Evolutionary conservation across 805 yeast genomes (phyloP).

Genomic region (Saccharomyces kudriavzevii): DNA sequence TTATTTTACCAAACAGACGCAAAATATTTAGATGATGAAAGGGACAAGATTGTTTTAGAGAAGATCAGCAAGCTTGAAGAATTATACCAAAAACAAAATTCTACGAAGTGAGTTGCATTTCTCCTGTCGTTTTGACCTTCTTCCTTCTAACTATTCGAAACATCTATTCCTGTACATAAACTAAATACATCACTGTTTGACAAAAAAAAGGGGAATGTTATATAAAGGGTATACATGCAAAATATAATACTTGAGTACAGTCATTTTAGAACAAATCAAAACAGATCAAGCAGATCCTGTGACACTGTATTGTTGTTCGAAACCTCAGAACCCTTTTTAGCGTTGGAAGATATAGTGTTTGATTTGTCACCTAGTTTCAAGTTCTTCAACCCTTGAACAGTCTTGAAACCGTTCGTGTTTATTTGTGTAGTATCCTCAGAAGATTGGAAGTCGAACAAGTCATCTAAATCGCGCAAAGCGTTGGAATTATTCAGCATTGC

Average conservation of each 20-base stretch:
- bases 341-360: not conserved
- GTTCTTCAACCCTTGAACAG: slow-evolving; percentile 4
- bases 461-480: slow-evolving; percentile 67
- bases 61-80: slow-evolving; percentile 39
- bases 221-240: not conserved
- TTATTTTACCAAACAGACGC: slow-evolving; percentile 45
- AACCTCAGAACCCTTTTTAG: not conserved
- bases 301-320: slow-evolving; percentile 12
- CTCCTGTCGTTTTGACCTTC: not conserved
- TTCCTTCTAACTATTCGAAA: not conserved
- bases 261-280: no score
- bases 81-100: slow-evolving; percentile 4
- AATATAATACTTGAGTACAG: not conserved
- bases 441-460: slow-evolving; percentile 45
- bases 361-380: slow-evolving; percentile 1
- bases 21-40: slow-evolving; percentile 59
- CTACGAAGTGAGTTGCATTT: not conserved
- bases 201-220: not conserved
- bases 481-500: slow-evolving; percentile 25
- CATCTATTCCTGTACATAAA: not conserved
- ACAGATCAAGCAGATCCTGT: slow-evolving; percentile 26
- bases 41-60: slow-evolving; percentile 54
- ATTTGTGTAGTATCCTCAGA: slow-evolving; percentile 3
- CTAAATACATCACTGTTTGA: slow-evolving; percentile 1
- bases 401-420: not conserved